These are phyloP conservation scores for Hygrocybe coccinea DNA, from an alignment of 768 basidiomycete species.

Conservation along the genomic window DNA sequence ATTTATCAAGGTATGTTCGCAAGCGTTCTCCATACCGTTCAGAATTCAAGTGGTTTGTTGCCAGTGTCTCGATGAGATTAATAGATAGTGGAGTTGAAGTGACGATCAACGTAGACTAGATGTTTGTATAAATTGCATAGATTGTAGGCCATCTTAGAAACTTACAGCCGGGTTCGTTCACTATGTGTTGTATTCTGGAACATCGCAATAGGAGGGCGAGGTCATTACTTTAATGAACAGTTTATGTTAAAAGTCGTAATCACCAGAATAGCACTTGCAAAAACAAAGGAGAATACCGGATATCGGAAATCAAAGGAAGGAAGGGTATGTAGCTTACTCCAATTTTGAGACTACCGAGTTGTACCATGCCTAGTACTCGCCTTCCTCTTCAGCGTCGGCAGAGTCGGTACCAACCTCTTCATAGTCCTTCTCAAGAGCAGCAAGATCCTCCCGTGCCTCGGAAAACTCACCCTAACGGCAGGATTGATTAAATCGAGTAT, in stretches of 20 bases:
- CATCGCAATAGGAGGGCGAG: background rate
- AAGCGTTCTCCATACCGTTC: background rate
- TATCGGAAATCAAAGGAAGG: background rate
- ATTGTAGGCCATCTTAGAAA: conserved; percentile 9
- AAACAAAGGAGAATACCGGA: background rate
- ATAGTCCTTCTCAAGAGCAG: conserved; percentile 98
- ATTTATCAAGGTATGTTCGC: conserved; percentile 58
- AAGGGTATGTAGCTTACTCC: background rate
- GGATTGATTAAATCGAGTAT: background rate
- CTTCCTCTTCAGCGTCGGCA: conserved; percentile 47
- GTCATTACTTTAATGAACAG: conserved; percentile 23
- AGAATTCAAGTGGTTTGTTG: background rate
- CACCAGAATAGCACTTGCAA: background rate
- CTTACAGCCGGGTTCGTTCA: background rate
- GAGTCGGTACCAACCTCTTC: conserved; percentile 70
- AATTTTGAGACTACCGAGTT: conserved; percentile 3
- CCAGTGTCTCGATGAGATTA: conserved; percentile 31
- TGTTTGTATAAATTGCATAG: conserved; percentile 16
- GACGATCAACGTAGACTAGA: conserved; percentile 30
- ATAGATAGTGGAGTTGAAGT: conserved; percentile 43
- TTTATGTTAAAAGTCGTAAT: conserved; percentile 20
- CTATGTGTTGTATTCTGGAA: no score
- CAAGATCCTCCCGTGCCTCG: conserved; percentile 97
- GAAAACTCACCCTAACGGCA: conserved; percentile 82
- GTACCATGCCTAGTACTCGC: conserved; percentile 40